Evolutionary conservation across 2,329 filamentous ascomycete genomes (phyloP).

Genomic region (Cercospora zeina): DNA sequence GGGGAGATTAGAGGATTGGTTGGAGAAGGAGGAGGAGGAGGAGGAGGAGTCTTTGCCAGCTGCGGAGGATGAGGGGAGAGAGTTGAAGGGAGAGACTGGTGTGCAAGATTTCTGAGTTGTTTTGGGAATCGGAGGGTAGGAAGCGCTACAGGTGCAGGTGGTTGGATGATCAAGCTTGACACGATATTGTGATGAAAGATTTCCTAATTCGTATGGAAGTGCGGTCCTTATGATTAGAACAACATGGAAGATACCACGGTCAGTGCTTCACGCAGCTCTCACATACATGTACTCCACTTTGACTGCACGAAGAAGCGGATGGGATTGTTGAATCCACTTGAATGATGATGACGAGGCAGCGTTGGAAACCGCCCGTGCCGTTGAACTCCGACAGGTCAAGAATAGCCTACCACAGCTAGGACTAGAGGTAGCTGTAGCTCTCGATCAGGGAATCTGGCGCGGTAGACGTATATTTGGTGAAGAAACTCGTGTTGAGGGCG

Average conservation of each 20-base stretch:
- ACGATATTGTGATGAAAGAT: background rate
- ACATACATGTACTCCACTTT: background rate
- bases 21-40: conserved; percentile 68
- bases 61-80: conserved; percentile 35
- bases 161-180: background rate
- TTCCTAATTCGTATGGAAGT: too few relatives aligned
- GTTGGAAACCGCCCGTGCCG: background rate
- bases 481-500: background rate
- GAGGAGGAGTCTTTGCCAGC: conserved; percentile 43
- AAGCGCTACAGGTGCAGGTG: background rate
- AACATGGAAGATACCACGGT: too few relatives aligned
- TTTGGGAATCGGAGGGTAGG: background rate
- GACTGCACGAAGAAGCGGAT: background rate
- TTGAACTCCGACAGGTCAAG: background rate
- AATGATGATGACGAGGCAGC: background rate
- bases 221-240: too few relatives aligned
- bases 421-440: background rate
- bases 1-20: conserved; percentile 73
- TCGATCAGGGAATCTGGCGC: background rate
- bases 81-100: conserved; percentile 49
- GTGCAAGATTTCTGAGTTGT: conserved; percentile 48
- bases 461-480: background rate
- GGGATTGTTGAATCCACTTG: too few relatives aligned
- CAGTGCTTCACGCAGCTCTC: too few relatives aligned
- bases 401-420: background rate